Base-by-base conservation (phyloP, 768 basidiomycete species). In the Pisolithus marmoratus region DNA sequence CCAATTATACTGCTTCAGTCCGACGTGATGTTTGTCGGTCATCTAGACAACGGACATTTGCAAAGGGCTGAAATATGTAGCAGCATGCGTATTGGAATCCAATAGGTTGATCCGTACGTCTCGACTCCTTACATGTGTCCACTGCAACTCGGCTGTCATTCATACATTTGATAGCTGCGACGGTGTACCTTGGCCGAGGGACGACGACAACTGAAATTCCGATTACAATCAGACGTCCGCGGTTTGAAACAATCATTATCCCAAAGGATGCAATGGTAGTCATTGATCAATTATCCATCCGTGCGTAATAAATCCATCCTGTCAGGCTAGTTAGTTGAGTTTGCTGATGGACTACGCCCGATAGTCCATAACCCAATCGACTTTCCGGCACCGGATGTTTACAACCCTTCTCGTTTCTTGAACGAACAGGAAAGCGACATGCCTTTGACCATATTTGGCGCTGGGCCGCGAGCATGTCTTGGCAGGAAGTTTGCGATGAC, bases 401-500 rank as follows among this genome's bases (percentile, higher is more conserved):
- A 62, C 54, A 58, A 58, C 22, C 72, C 70, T 3, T 63, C 63
- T n/a, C 60, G 72, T 34, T 73, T 72, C 72, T 63, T 67, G 26
- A 19, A 41, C 17, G 50, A 47, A 19, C 26, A 19, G 8, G 43
- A 22, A 8, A 41, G 20, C 8, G 52, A 20, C 26, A 41, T 8
- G 14, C 19, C 44, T 19, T 22, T 29, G 31, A 38, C 38, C 38
- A 20, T 38, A 7, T 53, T 42, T n/a, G 52, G 38, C 56, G 7
- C 54, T 71, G 76, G 76, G 26, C 77, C 78, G 19, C 71, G 79
- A 23, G 54, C 58, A 9, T 83, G 81, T 56, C 65, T 80, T 8
- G 81, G 80, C 6, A 65, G 76, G 31, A 78, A 73, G 53, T 82
- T 83, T 54, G 76, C 79, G 1, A 70, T 70, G 1, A 71, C 69